Evolutionary conservation across 768 basidiomycete genomes (phyloP).

Genomic region (Gautieria morchelliformis): DNA sequence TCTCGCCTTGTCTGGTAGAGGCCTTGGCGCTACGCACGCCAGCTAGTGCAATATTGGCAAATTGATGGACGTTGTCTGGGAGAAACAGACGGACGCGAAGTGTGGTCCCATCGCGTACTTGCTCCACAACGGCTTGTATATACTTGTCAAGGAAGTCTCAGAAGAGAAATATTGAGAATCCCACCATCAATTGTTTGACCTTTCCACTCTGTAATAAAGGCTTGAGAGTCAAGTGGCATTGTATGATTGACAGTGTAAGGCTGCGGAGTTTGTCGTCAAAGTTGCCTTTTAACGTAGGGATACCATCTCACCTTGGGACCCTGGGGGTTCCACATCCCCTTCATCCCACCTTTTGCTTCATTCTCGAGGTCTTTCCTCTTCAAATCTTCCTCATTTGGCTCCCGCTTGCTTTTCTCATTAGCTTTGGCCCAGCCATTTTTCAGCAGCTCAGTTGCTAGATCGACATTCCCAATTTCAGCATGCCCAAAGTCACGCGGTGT

Average conservation of each 20-base stretch:
- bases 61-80: slow-evolving; percentile 83
- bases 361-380: slow-evolving; percentile 65
- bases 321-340: slow-evolving; percentile 82
- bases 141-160: background rate
- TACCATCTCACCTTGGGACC: slow-evolving; percentile 47
- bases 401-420: slow-evolving; percentile 71
- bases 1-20: slow-evolving; percentile 63
- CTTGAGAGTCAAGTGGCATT: slow-evolving; percentile 86
- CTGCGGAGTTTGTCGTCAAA: slow-evolving; percentile 26
- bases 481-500: slow-evolving; percentile 70
- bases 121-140: slow-evolving; percentile 75
- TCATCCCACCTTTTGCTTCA: slow-evolving; percentile 64
- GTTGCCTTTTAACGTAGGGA: background rate
- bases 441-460: slow-evolving; percentile 69
- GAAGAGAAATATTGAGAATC: slow-evolving; percentile 7
- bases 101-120: slow-evolving; percentile 87
- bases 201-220: slow-evolving; percentile 86
- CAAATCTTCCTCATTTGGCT: slow-evolving; percentile 69
- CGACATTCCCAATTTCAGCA: slow-evolving; percentile 62
- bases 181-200: slow-evolving; percentile 82
- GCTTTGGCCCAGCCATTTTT: slow-evolving; percentile 88
- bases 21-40: slow-evolving; percentile 70
- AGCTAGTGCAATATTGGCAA: slow-evolving; percentile 76
- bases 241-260: slow-evolving; percentile 66
- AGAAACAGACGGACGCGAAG: slow-evolving; percentile 81